Percentiles rank a stretch among this genome's conserved stretches.
These are phyloP conservation scores for Xylaria sp. DNA, from an alignment of 2,329 filamentous ascomycete species.

Conservation along the genomic window DNA sequence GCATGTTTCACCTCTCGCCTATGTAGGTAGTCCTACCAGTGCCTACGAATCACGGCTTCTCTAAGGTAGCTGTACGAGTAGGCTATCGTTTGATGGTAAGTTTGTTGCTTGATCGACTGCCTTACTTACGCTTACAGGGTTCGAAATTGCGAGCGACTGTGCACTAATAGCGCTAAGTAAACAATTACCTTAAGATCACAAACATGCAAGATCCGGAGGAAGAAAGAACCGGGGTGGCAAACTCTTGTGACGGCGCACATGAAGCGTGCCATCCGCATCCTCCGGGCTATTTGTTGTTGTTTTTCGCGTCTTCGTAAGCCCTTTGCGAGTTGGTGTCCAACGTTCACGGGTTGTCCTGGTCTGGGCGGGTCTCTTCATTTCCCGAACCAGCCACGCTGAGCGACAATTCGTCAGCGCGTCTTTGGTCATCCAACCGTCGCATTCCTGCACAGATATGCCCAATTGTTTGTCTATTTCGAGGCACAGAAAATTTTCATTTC, in stretches of 20 bases:
- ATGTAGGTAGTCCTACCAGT: conserved; percentile 6
- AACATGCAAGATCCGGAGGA: neutral
- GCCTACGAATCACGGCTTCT: conserved; percentile 3
- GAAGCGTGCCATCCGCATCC: conserved; percentile 27
- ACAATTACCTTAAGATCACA: neutral
- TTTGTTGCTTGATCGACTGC: neutral
- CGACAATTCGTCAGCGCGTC: conserved; percentile 27
- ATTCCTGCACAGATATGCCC: conserved; percentile 9
- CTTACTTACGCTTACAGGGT: conserved; percentile 3
- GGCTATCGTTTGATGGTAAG: neutral
- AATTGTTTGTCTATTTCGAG: conserved; percentile 32
- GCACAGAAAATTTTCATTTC: conserved; percentile 28
- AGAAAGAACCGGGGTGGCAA: conserved; percentile 6
- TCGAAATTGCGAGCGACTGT: neutral
- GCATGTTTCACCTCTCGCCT: conserved; percentile 21
- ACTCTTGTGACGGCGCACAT: conserved; percentile 15
- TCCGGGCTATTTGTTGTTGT: conserved; percentile 17
- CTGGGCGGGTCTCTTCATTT: conserved; percentile 35
- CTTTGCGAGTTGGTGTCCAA: conserved; percentile 22
- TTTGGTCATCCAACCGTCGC: conserved; percentile 24
- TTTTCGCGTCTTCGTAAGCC: conserved; percentile 24
- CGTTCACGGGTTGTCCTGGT: conserved; percentile 32
- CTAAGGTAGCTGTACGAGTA: neutral
- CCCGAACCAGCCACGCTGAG: conserved; percentile 30
- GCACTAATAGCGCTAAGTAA: neutral